Base-by-base conservation (phyloP, 352 stramenopile genomes). In the Phytophthora vignae region DNA sequence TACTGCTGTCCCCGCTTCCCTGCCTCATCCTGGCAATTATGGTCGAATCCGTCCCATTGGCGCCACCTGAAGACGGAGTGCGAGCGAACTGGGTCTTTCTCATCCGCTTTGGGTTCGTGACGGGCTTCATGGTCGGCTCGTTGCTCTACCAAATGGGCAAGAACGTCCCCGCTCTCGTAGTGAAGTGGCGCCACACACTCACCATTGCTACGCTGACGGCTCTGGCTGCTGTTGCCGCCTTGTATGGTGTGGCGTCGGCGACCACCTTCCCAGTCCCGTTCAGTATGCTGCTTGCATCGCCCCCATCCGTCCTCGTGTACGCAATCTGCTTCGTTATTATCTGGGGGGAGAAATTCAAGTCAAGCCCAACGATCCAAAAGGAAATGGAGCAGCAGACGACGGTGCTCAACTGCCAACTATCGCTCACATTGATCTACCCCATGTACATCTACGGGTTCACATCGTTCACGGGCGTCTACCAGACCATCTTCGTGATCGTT, bases 381-480 rank as follows among this genome's bases (percentile, higher is more conserved):
- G 49, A 67, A 5, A 61, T 72, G 29, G 29, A 72, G 11, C 61
- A 67, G 29, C 49, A 71, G 49, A 62, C 58, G 4, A 55, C 55
- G 6, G 60, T 74, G 33, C 40, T 70, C 6, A 69, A 74, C 29
- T 74, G 67, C 60, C 54, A 74, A 29, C 8, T 72, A 8, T 55
- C 49, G 7, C 49, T 77, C 14, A 76, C 58, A 3, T 29, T 77
- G 17, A 36, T 77, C 7, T 83, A 83, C 36, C 69, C 73, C 9
- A 29, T 79, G 19, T 79, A 73, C 62, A 76, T 73, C 21, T 75
- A 49, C n/a, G 69, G 52, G 19, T 78, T 76, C 46, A 55, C 19
- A 6, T 73, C 64, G 7, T 36, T 76, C 22, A 62, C 55, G 4
- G 64, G 63, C 5, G 36, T 55, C 7, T 52, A 69, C 29, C 64